phyloP scores from a whole-genome alignment of 2,329 filamentous ascomycete genomes.

The Aspergillus sp. region DNA sequence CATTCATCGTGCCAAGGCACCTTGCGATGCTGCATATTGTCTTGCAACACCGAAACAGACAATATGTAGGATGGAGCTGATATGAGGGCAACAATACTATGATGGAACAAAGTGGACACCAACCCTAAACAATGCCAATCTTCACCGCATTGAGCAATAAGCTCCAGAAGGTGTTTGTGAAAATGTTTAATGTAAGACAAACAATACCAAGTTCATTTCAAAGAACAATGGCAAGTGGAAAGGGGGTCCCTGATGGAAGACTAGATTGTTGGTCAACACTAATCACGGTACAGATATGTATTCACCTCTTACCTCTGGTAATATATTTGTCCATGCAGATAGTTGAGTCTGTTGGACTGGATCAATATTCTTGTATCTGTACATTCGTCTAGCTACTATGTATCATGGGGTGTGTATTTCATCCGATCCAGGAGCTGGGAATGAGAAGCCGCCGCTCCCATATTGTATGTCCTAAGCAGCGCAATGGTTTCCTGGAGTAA shows the following conservation, averaged over 20 bases:
- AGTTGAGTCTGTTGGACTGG: neutral
- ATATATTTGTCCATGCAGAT: neutral
- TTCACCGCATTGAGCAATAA: neutral
- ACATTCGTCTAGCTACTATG: too few relatives aligned
- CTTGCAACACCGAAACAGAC: conserved; percentile 32
- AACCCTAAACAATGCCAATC: conserved; percentile 14
- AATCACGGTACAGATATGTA: neutral
- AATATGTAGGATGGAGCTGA: conserved; percentile 22
- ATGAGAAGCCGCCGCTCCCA: too few relatives aligned
- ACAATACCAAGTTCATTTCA: conserved; percentile 14
- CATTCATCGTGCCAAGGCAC: conserved; percentile 9
- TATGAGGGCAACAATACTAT: conserved; percentile 16
- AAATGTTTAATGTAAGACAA: conserved; percentile 7
- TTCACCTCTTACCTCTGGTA: neutral
- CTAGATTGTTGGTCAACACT: neutral
- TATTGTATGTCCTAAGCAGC: too few relatives aligned
- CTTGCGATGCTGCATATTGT: conserved; percentile 9
- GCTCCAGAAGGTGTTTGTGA: neutral
- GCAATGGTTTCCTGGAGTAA: too few relatives aligned
- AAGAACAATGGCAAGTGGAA: conserved; percentile 8
- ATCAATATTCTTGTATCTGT: too few relatives aligned
- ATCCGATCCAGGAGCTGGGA: too few relatives aligned
- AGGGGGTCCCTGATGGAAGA: neutral
- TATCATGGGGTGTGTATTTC: too few relatives aligned
- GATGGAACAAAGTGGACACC: neutral